phyloP scores from a whole-genome alignment of 345 rosid genomes.

The Syzygium grande region DNA sequence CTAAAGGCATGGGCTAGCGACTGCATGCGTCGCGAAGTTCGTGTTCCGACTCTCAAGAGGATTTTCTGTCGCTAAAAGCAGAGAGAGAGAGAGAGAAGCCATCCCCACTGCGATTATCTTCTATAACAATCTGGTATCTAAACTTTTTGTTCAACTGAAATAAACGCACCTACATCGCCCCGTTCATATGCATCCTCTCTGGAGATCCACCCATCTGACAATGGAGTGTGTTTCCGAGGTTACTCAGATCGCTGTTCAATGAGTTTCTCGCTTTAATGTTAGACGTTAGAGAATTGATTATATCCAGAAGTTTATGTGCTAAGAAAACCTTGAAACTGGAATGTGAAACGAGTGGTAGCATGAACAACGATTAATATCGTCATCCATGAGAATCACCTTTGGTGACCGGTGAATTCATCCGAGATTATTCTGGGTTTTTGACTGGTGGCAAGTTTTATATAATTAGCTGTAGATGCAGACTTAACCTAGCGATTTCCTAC shows the following conservation, averaged over 20 bases:
- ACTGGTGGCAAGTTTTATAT: background rate
- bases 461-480: background rate
- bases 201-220: background rate
- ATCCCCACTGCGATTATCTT: background rate
- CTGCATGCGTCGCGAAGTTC: background rate
- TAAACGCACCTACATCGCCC: background rate
- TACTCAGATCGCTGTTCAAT: background rate
- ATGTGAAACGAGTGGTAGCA: background rate
- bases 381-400: background rate
- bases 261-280: background rate
- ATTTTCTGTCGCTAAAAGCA: background rate
- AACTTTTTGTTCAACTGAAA: background rate
- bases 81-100: background rate
- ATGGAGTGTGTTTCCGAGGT: background rate
- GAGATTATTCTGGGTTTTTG: background rate
- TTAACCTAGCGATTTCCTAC: background rate
- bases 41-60: background rate
- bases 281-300: background rate
- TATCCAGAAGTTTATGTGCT: background rate
- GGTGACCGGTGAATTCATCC: background rate
- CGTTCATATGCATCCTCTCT: background rate
- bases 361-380: background rate
- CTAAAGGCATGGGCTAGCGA: background rate
- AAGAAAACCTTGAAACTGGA: background rate
- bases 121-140: background rate